A percentile compares a stretch with the other conserved stretches of the same genome.
Conservation (phyloP, 495 filamentous ascomycete species). For the Talaromyces borbonicus region DNA sequence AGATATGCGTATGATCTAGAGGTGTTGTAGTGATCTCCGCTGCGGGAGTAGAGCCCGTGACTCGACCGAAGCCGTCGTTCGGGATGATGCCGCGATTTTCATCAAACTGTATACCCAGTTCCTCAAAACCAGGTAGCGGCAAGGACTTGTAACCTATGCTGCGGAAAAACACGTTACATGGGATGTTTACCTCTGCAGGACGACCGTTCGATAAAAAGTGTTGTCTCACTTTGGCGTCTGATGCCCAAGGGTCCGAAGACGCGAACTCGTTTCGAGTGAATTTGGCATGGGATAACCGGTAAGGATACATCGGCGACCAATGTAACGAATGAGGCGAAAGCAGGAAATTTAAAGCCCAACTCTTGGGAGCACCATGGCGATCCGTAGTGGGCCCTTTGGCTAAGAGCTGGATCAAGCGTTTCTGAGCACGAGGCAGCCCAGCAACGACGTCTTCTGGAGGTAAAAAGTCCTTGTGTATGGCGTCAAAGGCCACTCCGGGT, state of each 20-base stretch:
- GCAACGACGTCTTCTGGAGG: conserved; percentile 46
- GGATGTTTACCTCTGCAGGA: conserved; percentile 41
- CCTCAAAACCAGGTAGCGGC: conserved; percentile 61
- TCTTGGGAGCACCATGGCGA: conserved; percentile 40
- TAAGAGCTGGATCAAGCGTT: conserved; percentile 71
- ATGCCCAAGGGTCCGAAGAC: conserved; percentile 33
- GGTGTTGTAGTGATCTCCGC: conserved; percentile 19
- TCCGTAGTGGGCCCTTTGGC: conserved; percentile 55
- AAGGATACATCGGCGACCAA: conserved; percentile 30
- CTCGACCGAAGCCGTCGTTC: conserved; percentile 74
- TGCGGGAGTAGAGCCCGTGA: conserved; percentile 32
- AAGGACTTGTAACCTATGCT: conserved; percentile 87
- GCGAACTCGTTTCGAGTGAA: conserved; percentile 56
- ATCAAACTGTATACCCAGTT: conserved; percentile 77
- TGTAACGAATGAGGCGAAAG: conserved; percentile 64
- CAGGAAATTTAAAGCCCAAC: conserved; percentile 78
- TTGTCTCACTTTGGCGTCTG: conserved; percentile 32
- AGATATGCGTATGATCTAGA: conserved; percentile 25
- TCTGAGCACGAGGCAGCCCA: conserved; percentile 59
- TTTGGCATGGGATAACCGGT: conserved; percentile 45
- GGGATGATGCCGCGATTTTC: conserved; percentile 60
- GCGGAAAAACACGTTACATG: conserved; percentile 66
- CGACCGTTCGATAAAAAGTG: conserved; percentile 25
- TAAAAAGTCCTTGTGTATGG: conserved; percentile 53
- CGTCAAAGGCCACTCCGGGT: conserved; percentile 59